phyloP scores from a whole-genome alignment of 495 filamentous ascomycete species.

The Penicillium lagena region DNA sequence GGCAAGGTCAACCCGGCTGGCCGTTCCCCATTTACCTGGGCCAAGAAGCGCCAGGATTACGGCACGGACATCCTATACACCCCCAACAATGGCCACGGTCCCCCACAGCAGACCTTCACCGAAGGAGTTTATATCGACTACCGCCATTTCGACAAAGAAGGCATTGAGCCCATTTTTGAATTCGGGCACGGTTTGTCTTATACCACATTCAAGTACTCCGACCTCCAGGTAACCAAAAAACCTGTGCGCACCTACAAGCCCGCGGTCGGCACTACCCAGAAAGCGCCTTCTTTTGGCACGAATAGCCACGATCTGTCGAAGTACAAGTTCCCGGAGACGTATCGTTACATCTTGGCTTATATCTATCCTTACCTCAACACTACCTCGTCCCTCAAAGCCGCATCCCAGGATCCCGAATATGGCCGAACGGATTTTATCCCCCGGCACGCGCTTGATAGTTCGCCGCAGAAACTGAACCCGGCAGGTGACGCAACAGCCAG shows the following conservation, averaged over 20 bases:
- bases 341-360: slow-evolving; percentile 49
- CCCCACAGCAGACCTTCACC: slow-evolving; percentile 74
- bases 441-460: slow-evolving; percentile 54
- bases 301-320: slow-evolving; percentile 58
- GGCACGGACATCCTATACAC: slow-evolving; percentile 68
- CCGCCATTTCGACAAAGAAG: slow-evolving; percentile 73
- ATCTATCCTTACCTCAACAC: slow-evolving; percentile 92
- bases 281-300: slow-evolving; percentile 67
- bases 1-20: slow-evolving; percentile 79
- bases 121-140: slow-evolving; percentile 96
- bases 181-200: slow-evolving; percentile 91
- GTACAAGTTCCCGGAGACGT: slow-evolving; percentile 66
- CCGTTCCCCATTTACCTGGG: slow-evolving; percentile 87
- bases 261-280: slow-evolving; percentile 56
- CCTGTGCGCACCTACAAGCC: slow-evolving; percentile 54
- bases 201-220: slow-evolving; percentile 76
- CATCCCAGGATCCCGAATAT: slow-evolving; percentile 60
- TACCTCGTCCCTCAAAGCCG: slow-evolving; percentile 56
- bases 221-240: slow-evolving; percentile 57
- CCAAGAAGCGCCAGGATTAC: slow-evolving; percentile 64
- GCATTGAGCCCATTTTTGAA: slow-evolving; percentile 74
- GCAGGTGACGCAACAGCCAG: slow-evolving; percentile 59
- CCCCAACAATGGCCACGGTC: slow-evolving; percentile 60
- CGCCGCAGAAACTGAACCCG: slow-evolving; percentile 59
- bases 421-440: slow-evolving; percentile 60